phyloP scores from a whole-genome alignment of 1,139 yeast species.

The Zhuliangozyma parablackwelliae region DNA sequence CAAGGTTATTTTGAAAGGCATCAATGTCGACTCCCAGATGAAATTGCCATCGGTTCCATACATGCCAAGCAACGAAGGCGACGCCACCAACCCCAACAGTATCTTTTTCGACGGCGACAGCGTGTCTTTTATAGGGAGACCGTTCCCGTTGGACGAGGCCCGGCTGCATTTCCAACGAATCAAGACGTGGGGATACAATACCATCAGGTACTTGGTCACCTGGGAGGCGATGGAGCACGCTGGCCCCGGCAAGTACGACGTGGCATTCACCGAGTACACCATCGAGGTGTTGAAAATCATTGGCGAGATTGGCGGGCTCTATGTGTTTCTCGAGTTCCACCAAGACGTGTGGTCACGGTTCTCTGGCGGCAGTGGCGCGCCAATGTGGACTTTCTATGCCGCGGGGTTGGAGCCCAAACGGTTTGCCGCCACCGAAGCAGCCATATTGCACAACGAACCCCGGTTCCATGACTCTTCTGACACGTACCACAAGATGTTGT shows the following conservation, averaged over 20 bases:
- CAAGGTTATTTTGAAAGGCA: slow-evolving; percentile 65
- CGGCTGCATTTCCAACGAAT: slow-evolving; percentile 63
- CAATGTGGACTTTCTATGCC: slow-evolving; percentile 93
- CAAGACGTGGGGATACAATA: slow-evolving; percentile 78
- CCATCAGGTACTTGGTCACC: slow-evolving; percentile 70
- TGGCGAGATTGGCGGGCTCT: slow-evolving; percentile 64
- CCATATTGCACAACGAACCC: slow-evolving; percentile 61
- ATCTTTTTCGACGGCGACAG: slow-evolving; percentile 64
- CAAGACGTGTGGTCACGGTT: slow-evolving; percentile 94
- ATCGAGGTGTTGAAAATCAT: slow-evolving; percentile 56
- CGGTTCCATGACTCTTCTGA: slow-evolving; percentile 25
- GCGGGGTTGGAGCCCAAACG: slow-evolving; percentile 79
- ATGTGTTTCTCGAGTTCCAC: slow-evolving; percentile 83
- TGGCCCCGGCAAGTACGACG: slow-evolving; percentile 84
- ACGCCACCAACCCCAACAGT: slow-evolving; percentile 38
- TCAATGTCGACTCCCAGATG: slow-evolving; percentile 74
- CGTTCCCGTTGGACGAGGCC: slow-evolving; percentile 73
- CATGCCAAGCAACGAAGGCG: slow-evolving; percentile 48
- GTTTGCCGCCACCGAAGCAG: slow-evolving; percentile 69
- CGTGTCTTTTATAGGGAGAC: slow-evolving; percentile 78
- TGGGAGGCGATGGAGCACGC: slow-evolving; percentile 93
- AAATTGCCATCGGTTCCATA: slow-evolving; percentile 64
- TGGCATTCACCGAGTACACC: slow-evolving; percentile 69
- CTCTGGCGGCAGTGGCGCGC: slow-evolving; percentile 95
- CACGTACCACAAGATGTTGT: slow-evolving; percentile 78